Evolutionary conservation across 202 grass and related monocot species (phyloP), one percentile per base, ranked within the genome.

Genomic region (Musa balbisiana): DNA sequence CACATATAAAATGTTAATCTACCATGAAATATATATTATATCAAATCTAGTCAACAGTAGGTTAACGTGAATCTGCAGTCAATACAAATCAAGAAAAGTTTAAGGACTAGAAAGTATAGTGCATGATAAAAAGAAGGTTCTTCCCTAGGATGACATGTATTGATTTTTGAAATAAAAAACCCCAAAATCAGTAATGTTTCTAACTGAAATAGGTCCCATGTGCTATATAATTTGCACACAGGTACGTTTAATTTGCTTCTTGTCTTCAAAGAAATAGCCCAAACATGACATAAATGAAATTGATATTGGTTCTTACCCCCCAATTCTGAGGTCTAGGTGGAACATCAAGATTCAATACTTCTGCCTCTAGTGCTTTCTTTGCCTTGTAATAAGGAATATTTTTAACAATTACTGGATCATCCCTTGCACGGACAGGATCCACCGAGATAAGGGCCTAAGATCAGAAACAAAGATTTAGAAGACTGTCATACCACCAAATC

Each of bases 271-370:
- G 3, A n/a, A 70, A 20, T 71, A 15, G 27, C 67, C 9, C 43
- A 17, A 71, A 2, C 29, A 19, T 51, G 10, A 10, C 2, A 3
- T 52, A 43, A 6, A 58, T 2, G 1, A 73, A 26, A 12, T 17
- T 49, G 49, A n/a, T 11, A 49, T 52, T 11, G 25, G 10, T 73
- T 64, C 69, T 73, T 80, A 80, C 78, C 56, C 78, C 78, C 78
- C 78, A 80, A 33, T 83, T 71, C 8, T 71, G 29, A 64, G 81
- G 81, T 14, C 81, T 73, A 83, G 74, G 64, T 66, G 81, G 81
- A 15, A 83, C 81, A 62, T 83, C 81, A 83, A 83, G 74, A 73
- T 62, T 83, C 81, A 83, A 64, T 33, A 83, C 81, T 76, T 83
- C 81, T 29, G 43, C 64, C 73, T 83, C 81, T 53, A 83, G 66